Conservation (phyloP, 257 asterid genomes). For the Solanum habrochaites region DNA sequence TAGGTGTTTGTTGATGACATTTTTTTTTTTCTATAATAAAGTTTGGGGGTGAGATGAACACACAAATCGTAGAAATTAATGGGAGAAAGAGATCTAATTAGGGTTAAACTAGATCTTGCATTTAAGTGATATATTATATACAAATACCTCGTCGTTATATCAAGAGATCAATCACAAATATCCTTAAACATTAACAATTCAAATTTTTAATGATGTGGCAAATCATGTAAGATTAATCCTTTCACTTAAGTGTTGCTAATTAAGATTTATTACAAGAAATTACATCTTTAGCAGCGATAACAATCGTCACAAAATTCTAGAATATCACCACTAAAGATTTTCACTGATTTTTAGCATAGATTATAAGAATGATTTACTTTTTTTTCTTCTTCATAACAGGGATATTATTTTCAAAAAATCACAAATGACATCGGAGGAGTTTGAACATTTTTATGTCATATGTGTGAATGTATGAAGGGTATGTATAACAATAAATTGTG, state of each 20-base stretch:
- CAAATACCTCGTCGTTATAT: background rate
- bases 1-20: too few species aligned
- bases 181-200: too few species aligned
- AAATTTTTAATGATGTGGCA: background rate
- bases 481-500: background rate
- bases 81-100: background rate
- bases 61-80: too few species aligned
- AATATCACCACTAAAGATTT: too few species aligned
- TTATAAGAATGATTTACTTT: background rate
- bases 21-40: too few species aligned
- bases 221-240: background rate
- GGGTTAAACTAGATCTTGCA: background rate
- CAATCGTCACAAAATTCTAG: too few species aligned
- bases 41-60: background rate
- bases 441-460: background rate
- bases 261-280: too few species aligned
- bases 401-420: background rate
- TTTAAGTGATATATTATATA: background rate
- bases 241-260: too few species aligned
- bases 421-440: background rate
- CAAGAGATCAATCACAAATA: background rate
- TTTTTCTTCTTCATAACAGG: background rate
- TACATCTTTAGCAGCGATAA: too few species aligned
- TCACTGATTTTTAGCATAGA: too few species aligned
- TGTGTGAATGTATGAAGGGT: background rate